Conservation (phyloP, 208 protist genomes). For the Wallacemonas sp. region DNA sequence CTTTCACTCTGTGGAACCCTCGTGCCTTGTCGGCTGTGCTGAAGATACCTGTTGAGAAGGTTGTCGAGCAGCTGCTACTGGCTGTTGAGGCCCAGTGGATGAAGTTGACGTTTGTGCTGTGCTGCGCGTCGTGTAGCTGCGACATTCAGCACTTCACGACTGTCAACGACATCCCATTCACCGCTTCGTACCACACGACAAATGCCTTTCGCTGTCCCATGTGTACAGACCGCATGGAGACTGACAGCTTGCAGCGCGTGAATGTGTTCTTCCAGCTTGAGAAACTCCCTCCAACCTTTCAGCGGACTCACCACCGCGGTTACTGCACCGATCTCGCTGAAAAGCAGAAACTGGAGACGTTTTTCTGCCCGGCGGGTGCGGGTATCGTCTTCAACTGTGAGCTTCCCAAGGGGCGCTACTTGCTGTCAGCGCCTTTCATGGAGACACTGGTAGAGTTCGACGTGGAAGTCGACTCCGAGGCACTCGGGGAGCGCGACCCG, state of each 20-base stretch:
- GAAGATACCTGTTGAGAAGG: slow-evolving; percentile 43
- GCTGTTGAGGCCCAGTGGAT: slow-evolving; percentile 62
- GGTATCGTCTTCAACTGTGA: slow-evolving; percentile 46
- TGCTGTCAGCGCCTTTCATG: slow-evolving; percentile 60
- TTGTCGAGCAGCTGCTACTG: slow-evolving; percentile 77
- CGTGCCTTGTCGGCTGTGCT: slow-evolving; percentile 48
- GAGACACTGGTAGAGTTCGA: slow-evolving; percentile 54
- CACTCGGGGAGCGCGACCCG: slow-evolving; percentile 31
- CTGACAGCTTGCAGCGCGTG: slow-evolving; percentile 46
- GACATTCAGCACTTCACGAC: slow-evolving; percentile 55
- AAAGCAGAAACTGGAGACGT: slow-evolving; percentile 46
- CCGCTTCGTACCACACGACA: slow-evolving; percentile 54
- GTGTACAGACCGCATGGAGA: slow-evolving; percentile 67
- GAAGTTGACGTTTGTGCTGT: slow-evolving; percentile 59
- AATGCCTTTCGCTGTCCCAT: slow-evolving; percentile 76
- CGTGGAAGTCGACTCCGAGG: slow-evolving; percentile 49
- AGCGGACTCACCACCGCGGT: slow-evolving; percentile 60
- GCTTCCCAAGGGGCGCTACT: slow-evolving; percentile 59
- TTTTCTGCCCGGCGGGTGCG: slow-evolving; percentile 69
- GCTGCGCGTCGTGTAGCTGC: slow-evolving; percentile 73
- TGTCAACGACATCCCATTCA: slow-evolving; percentile 66
- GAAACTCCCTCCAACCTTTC: slow-evolving; percentile 31
- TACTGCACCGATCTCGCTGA: slow-evolving; percentile 63
- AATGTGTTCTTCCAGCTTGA: slow-evolving; percentile 70
- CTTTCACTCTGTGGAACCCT: slow-evolving; percentile 79